Percentiles rank a stretch among this genome's conserved stretches.
These are phyloP conservation scores for Colletotrichum spinosum DNA, from an alignment of 2,329 filamentous ascomycete genomes.

Conservation along the genomic window DNA sequence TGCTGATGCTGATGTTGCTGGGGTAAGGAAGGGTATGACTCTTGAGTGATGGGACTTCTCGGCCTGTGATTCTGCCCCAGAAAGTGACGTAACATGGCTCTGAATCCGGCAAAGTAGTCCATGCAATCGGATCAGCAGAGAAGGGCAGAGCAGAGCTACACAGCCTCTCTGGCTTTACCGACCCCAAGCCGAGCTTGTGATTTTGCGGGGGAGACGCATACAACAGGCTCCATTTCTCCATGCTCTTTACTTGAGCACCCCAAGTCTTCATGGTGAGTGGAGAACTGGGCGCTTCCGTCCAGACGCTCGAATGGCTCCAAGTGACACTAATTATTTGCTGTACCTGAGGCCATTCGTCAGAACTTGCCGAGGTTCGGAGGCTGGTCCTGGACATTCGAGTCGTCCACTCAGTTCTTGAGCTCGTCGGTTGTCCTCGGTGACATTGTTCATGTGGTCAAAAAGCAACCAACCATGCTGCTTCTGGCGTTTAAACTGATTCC, in stretches of 20 bases:
- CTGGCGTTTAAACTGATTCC: no score
- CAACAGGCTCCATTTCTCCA: not conserved
- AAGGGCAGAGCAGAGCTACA: not conserved
- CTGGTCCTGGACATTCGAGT: constrained; percentile 15
- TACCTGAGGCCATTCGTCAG: constrained; percentile 23
- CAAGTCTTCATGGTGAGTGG: not conserved
- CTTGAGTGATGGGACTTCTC: not conserved
- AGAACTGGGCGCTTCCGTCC: constrained; percentile 27
- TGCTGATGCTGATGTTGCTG: not conserved
- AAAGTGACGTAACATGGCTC: constrained; percentile 19
- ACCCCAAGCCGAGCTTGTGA: constrained; percentile 68
- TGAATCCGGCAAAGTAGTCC: constrained; percentile 5
- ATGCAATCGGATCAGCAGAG: constrained; percentile 7
- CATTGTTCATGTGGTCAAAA: no score
- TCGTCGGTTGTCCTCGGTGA: no score
- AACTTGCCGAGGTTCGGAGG: constrained; percentile 36
- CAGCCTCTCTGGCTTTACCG: constrained; percentile 52
- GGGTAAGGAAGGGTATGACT: not conserved
- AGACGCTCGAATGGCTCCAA: constrained; percentile 16
- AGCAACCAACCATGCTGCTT: no score
- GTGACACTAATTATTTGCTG: no score
- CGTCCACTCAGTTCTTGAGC: no score
- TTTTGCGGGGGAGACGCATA: constrained; percentile 58
- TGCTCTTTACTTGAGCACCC: no score
- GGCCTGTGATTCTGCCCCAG: constrained; percentile 30